These are phyloP conservation scores for sunflower (Helianthus annuus) DNA, from an alignment of 129 eudicot species.

Conservation along the genomic window HanXRQr2.0-SUNRISE NC_035436.2:178323175-178323674, in stretches of 20 bases:
- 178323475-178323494: slow-evolving; percentile 28
- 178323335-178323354: slow-evolving; percentile 41
- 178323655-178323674: too few relatives aligned
- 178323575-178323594: background rate
- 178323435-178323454: slow-evolving; percentile 29
- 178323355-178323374: slow-evolving; percentile 40
- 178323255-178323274: slow-evolving; percentile 39
- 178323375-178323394: slow-evolving; percentile 30
- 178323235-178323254: slow-evolving; percentile 33
- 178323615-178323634: too few relatives aligned
- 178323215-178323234: slow-evolving; percentile 18
- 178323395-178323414: slow-evolving; percentile 41
- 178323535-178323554: background rate
- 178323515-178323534: background rate
- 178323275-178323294: slow-evolving; percentile 30
- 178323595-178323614: background rate
- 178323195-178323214: slow-evolving; percentile 18
- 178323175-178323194: background rate
- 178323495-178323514: slow-evolving; percentile 28
- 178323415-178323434: slow-evolving; percentile 45
- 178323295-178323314: slow-evolving; percentile 34
- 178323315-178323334: slow-evolving; percentile 47
- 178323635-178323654: too few relatives aligned
- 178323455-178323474: slow-evolving; percentile 40
- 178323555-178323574: background rate